A percentile compares a stretch with the other conserved stretches of the same genome.
Evolutionary conservation across 192 early-diverging fungal species (phyloP).

Genomic region (Coemansia sp.): DNA sequence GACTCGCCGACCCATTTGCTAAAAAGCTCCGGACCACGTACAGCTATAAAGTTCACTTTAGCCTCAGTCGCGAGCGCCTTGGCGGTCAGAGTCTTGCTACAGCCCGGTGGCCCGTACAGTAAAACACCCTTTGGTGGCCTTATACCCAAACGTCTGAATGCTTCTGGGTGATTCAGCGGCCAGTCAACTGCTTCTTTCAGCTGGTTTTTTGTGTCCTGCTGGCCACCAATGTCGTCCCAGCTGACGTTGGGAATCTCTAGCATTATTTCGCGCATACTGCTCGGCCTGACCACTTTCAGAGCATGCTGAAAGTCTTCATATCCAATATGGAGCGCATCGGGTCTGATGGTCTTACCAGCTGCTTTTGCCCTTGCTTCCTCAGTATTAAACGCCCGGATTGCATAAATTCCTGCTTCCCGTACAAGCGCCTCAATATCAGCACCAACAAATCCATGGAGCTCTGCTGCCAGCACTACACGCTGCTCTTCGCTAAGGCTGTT

Average conservation of each 20-base stretch:
- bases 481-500: slow-evolving; percentile 64
- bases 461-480: slow-evolving; percentile 60
- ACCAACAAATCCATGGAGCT: slow-evolving; percentile 95
- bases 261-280: slow-evolving; percentile 60
- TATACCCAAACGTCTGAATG: slow-evolving; percentile 86
- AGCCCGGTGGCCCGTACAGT: slow-evolving; percentile 98
- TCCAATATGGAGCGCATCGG: neutral
- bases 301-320: slow-evolving; percentile 14
- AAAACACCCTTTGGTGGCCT: slow-evolving; percentile 95
- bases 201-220: slow-evolving; percentile 85
- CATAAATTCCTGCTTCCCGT: slow-evolving; percentile 83
- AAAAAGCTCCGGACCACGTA: slow-evolving; percentile 98
- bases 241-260: slow-evolving; percentile 91
- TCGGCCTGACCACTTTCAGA: slow-evolving; percentile 26
- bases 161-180: slow-evolving; percentile 94
- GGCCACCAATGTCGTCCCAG: slow-evolving; percentile 96
- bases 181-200: slow-evolving; percentile 96
- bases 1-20: slow-evolving; percentile 99
- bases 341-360: neutral
- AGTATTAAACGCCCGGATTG: slow-evolving; percentile 59
- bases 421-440: slow-evolving; percentile 89
- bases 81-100: slow-evolving; percentile 96
- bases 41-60: slow-evolving; percentile 96
- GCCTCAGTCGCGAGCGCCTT: slow-evolving; percentile 97
- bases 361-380: neutral